Percentiles rank a stretch among this genome's conserved stretches.
phyloP scores from a whole-genome alignment of 192 early-diverging fungal species.

The Backusella macrospora region DNA sequence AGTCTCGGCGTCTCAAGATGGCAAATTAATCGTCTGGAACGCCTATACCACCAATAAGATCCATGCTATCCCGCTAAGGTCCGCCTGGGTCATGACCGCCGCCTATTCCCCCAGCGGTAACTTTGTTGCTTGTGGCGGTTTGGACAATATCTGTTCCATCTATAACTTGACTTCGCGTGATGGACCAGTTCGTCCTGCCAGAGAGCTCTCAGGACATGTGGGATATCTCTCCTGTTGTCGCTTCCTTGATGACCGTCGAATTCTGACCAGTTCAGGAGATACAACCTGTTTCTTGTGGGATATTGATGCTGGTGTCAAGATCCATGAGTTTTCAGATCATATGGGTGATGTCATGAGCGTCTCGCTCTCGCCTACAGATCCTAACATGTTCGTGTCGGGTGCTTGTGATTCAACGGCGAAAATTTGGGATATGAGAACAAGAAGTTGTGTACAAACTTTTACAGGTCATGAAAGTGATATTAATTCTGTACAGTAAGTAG shows the following conservation, averaged over 20 bases:
- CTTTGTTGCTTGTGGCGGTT: slow-evolving; percentile 97
- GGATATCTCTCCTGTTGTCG: slow-evolving; percentile 97
- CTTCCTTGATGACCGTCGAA: slow-evolving; percentile 94
- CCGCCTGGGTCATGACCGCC: slow-evolving; percentile 99
- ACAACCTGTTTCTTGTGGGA: slow-evolving; percentile 99
- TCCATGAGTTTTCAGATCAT: slow-evolving; percentile 95
- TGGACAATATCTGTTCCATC: slow-evolving; percentile 98
- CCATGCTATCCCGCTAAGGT: slow-evolving; percentile 96
- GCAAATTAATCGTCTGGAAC: slow-evolving; percentile 99
- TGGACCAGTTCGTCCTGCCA: slow-evolving; percentile 89
- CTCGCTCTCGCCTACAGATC: slow-evolving; percentile 83
- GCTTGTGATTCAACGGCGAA: slow-evolving; percentile 98
- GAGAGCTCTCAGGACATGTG: slow-evolving; percentile 92
- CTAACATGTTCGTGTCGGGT: slow-evolving; percentile 95
- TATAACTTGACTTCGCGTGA: slow-evolving; percentile 96
- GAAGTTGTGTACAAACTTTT: slow-evolving; percentile 97
- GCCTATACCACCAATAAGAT: slow-evolving; percentile 98
- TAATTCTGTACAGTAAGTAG: slow-evolving; percentile 82
- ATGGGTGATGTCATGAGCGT: slow-evolving; percentile 98
- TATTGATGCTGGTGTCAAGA: slow-evolving; percentile 97
- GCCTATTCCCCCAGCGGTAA: slow-evolving; percentile 97
- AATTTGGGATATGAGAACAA: slow-evolving; percentile 98
- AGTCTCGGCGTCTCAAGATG: slow-evolving; percentile 97
- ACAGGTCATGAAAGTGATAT: slow-evolving; percentile 96
- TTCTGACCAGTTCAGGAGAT: slow-evolving; percentile 93